Conservation (phyloP, 2,329 filamentous ascomycete genomes). For the Onygena corvina region DNA sequence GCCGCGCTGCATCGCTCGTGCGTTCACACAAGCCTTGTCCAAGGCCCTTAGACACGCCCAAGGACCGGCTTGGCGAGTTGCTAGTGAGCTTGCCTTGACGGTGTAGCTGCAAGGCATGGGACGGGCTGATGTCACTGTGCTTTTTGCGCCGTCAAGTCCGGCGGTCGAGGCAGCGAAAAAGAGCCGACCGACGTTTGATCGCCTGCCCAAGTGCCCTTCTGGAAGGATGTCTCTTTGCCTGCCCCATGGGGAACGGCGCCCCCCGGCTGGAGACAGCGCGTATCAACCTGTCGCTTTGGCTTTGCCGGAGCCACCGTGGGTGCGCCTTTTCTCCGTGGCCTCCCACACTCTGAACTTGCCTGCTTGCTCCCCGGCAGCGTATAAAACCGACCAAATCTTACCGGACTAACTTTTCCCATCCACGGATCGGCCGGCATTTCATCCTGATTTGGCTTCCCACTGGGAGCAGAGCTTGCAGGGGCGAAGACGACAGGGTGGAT, state of each 20-base stretch:
- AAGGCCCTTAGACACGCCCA: not conserved
- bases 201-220: not conserved
- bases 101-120: too few species aligned
- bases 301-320: too few species aligned
- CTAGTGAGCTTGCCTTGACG: not conserved
- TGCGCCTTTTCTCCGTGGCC: not conserved
- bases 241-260: conserved; percentile 6
- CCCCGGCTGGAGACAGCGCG: not conserved
- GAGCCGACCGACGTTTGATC: not conserved
- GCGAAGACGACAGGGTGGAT: too few species aligned
- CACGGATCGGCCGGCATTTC: conserved; percentile 2
- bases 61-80: conserved; percentile 1
- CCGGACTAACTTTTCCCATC: not conserved
- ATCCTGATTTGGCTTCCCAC: not conserved
- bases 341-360: too few species aligned
- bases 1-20: not conserved
- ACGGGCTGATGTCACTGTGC: too few species aligned
- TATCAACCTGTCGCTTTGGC: not conserved
- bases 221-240: not conserved
- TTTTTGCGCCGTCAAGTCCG: too few species aligned
- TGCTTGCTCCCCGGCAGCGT: not conserved
- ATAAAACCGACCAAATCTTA: not conserved
- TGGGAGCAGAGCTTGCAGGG: not conserved
- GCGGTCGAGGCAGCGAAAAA: not conserved
- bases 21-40: conserved; percentile 5